Evolutionary conservation across 257 asterid species (phyloP).

Genomic region (Solanum gracilifrons): DNA sequence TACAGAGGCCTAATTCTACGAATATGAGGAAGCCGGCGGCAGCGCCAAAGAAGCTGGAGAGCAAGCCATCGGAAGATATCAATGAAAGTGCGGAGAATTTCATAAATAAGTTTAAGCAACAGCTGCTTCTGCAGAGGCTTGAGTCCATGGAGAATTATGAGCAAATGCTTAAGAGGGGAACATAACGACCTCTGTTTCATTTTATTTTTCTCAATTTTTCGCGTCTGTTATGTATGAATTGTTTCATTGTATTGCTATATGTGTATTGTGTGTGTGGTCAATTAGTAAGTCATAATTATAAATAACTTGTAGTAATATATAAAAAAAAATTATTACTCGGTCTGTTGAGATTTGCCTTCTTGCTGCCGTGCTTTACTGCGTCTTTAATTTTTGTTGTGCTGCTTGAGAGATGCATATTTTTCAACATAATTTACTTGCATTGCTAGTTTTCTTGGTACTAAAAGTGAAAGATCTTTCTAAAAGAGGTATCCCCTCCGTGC

Average conservation of each 20-base stretch:
- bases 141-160: slow-evolving; percentile 70
- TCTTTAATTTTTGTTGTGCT: background rate
- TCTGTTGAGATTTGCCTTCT: background rate
- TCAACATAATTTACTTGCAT: background rate
- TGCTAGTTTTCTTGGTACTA: background rate
- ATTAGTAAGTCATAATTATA: background rate
- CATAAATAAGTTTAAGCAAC: slow-evolving; percentile 55
- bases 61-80: slow-evolving; percentile 37
- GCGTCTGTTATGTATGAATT: background rate
- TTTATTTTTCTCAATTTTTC: background rate
- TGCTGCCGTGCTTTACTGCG: background rate
- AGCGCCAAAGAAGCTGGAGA: slow-evolving; percentile 23
- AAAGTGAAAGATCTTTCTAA: background rate
- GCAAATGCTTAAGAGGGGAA: slow-evolving; percentile 62
- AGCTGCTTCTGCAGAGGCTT: slow-evolving; percentile 57
- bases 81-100: slow-evolving; percentile 68
- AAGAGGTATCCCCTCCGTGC: background rate
- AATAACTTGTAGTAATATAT: background rate
- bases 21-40: background rate
- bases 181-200: slow-evolving; percentile 2
- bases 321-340: background rate
- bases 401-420: background rate
- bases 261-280: background rate
- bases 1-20: background rate
- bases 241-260: background rate